These are phyloP conservation scores for Thinopyrum obtusiflorum DNA, from an alignment of 202 grass and related monocot genomes.

Conservation along the genomic window DNA sequence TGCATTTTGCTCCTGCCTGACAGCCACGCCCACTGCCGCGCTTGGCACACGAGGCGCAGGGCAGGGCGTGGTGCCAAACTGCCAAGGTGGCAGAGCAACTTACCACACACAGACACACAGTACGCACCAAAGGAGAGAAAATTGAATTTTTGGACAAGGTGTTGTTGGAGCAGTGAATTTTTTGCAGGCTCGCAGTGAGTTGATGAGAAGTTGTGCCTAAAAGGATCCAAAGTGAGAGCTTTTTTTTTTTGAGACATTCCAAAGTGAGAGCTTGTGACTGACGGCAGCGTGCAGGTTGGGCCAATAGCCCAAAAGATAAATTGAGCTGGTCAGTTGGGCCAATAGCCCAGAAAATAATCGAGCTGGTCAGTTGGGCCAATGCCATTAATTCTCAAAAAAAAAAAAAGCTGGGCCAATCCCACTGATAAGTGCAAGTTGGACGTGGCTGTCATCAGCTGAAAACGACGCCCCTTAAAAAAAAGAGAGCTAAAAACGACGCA, in stretches of 20 bases:
- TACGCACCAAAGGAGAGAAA: neutral
- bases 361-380: no score
- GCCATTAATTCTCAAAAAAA: no score
- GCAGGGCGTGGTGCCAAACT: neutral
- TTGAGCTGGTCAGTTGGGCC: neutral
- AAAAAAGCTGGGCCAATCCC: neutral
- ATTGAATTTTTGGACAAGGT: neutral
- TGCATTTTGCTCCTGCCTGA: neutral
- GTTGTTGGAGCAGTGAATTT: neutral
- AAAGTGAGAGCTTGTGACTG: neutral
- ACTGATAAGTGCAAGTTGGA: neutral
- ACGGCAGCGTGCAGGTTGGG: no score
- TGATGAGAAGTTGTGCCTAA: no score
- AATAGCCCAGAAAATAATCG: no score
- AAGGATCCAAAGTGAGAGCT: no score
- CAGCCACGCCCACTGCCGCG: neutral
- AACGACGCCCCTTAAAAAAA: no score
- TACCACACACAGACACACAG: neutral
- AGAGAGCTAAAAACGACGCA: no score
- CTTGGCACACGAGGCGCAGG: neutral
- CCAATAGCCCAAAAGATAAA: neutral
- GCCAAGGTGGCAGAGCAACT: neutral
- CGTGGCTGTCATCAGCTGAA: no score
- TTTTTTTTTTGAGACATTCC: neutral
- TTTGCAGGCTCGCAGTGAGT: neutral